These are phyloP conservation scores for Somion occarium DNA, from an alignment of 1,284 basidiomycete genomes.

Conservation along the genomic window DNA sequence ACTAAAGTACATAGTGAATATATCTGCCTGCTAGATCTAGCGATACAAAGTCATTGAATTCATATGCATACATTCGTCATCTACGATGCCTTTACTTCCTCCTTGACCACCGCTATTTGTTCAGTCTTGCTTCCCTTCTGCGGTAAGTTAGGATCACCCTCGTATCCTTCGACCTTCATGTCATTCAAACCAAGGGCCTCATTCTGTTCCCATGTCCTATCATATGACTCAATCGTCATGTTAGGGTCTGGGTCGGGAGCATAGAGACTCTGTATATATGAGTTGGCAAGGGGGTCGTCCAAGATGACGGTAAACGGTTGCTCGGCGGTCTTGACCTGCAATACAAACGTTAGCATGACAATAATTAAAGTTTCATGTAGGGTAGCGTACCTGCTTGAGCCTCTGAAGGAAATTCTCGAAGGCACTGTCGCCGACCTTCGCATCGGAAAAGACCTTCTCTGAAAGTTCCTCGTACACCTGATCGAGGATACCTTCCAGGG, in stretches of 20 bases:
- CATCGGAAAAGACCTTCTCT: constrained; percentile 88
- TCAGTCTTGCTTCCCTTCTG: too few relatives aligned
- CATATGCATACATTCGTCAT: too few relatives aligned
- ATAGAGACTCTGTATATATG: constrained; percentile 94
- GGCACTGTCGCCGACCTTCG: constrained; percentile 38
- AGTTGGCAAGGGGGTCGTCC: constrained; percentile 95
- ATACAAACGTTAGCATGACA: constrained; percentile 3
- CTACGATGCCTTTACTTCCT: too few relatives aligned
- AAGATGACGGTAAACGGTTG: constrained; percentile 87
- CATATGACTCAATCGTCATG: constrained; percentile 82
- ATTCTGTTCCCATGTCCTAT: constrained; percentile 87
- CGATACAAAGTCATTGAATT: too few relatives aligned
- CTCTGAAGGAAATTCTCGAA: constrained; percentile 79
- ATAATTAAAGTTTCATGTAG: neutral
- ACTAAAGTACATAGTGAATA: too few relatives aligned
- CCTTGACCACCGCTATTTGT: too few relatives aligned
- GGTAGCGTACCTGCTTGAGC: constrained; percentile 65
- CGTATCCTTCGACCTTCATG: constrained; percentile 89
- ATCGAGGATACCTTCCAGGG: constrained; percentile 90
- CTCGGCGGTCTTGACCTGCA: constrained; percentile 71
- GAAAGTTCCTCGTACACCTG: constrained; percentile 96
- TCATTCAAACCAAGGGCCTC: constrained; percentile 96
- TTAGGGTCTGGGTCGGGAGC: constrained; percentile 91
- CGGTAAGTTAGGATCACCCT: constrained; percentile 30
- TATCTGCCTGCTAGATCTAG: too few relatives aligned